Evolutionary conservation across 176 grass and related monocot species (phyloP).

Genomic region (Avena insularis): DNA sequence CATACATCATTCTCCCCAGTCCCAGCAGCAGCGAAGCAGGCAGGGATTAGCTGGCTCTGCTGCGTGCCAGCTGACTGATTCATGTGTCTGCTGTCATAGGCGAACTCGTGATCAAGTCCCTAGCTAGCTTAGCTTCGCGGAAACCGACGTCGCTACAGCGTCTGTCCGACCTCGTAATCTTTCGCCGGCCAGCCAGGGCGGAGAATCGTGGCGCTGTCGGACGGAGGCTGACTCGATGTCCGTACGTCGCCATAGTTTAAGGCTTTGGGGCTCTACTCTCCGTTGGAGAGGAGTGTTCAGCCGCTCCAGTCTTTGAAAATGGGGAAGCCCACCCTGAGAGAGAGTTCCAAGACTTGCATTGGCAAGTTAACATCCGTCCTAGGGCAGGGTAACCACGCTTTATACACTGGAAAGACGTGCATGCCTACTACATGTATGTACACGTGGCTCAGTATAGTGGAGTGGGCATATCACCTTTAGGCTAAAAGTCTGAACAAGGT

Average conservation of each 20-base stretch:
- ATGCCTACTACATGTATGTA: not conserved
- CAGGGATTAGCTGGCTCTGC: slow-evolving; percentile 2
- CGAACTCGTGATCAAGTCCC: slow-evolving; percentile 30
- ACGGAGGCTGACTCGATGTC: slow-evolving; percentile 18
- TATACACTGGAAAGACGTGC: not conserved
- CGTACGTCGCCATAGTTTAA: slow-evolving; percentile 32
- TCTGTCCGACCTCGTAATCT: slow-evolving; percentile 15
- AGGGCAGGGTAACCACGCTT: not conserved
- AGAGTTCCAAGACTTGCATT: not conserved
- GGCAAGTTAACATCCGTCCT: not conserved
- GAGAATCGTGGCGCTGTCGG: slow-evolving; percentile 22
- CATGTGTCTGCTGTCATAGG: slow-evolving; percentile 1
- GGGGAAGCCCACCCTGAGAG: not conserved
- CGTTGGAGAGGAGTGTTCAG: too few species aligned
- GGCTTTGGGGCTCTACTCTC: not conserved
- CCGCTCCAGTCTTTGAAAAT: slow-evolving; percentile 37
- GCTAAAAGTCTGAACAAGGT: too few species aligned
- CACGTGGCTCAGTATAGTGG: not conserved
- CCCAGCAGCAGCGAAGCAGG: not conserved
- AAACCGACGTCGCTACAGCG: not conserved
- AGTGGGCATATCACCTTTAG: too few species aligned
- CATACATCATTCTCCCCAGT: slow-evolving; percentile 41
- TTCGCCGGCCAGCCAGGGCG: not conserved
- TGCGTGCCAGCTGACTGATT: slow-evolving; percentile 38
- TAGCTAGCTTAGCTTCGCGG: not conserved